These are phyloP conservation scores for Metahyphopichia silvanorum DNA, from an alignment of 805 yeast species.

Conservation along the genomic window DNA sequence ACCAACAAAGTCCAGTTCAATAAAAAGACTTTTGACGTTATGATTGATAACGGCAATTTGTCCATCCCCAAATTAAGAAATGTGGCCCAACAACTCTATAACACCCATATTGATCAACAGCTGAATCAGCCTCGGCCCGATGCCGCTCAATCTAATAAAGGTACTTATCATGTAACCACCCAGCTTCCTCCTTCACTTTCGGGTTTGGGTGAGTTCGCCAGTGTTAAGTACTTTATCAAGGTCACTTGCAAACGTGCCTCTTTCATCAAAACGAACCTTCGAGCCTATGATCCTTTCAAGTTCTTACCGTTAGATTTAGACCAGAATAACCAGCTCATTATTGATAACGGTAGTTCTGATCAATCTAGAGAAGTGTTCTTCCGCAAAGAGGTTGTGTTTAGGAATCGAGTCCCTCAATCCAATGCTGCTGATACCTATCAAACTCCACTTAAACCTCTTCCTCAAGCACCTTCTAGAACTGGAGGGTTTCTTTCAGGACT, in stretches of 20 bases:
- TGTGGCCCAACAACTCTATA: conserved; percentile 13
- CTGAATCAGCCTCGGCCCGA: conserved; percentile 3
- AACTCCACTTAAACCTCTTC: conserved; percentile 5
- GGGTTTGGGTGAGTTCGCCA: conserved; percentile 32
- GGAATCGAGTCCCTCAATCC: conserved; percentile 40
- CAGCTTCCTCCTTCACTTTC: conserved; percentile 35
- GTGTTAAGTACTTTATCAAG: conserved; percentile 53
- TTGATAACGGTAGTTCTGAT: conserved; percentile 14
- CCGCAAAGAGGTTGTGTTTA: conserved; percentile 38
- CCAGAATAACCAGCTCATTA: conserved; percentile 15
- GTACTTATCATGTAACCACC: conserved; percentile 25
- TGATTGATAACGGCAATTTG: conserved; percentile 33
- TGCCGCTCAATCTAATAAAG: too few relatives aligned
- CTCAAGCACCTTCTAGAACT: conserved; percentile 7
- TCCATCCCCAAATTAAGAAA: conserved; percentile 11
- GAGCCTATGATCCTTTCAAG: conserved; percentile 48
- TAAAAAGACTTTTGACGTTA: conserved; percentile 21
- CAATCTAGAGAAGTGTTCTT: conserved; percentile 43
- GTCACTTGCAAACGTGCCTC: conserved; percentile 57
- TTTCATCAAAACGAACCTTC: conserved; percentile 43
- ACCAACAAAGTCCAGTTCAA: conserved; percentile 32
- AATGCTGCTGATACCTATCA: conserved; percentile 34
- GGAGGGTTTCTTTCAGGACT: background rate
- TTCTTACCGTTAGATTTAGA: conserved; percentile 50
- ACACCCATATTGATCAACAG: background rate